Evolutionary conservation across 2,329 filamentous ascomycete genomes (phyloP).

Genomic region (Pyricularia grisea): DNA sequence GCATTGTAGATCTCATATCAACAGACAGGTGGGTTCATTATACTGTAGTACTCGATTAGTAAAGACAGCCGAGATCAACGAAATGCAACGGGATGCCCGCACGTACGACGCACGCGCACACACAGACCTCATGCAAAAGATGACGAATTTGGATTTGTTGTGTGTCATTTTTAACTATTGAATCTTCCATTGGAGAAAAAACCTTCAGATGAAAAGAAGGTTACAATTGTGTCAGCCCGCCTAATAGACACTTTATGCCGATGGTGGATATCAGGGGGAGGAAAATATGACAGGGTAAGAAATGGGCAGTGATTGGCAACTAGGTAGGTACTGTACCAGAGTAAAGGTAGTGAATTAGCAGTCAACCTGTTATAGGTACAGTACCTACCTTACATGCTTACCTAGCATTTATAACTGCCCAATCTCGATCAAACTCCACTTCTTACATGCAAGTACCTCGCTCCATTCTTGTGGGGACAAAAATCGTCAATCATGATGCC

Average conservation of each 20-base stretch:
- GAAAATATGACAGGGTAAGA: neutral
- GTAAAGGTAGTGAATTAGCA: too few species aligned
- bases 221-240: too few species aligned
- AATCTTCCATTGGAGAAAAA: neutral
- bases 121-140: too few species aligned
- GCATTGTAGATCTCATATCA: neutral
- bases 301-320: neutral
- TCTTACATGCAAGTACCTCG: neutral
- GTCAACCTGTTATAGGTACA: too few species aligned
- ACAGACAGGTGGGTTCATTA: neutral
- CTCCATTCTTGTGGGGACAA: too few species aligned
- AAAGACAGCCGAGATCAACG: neutral
- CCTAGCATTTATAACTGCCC: neutral
- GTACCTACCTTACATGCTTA: neutral
- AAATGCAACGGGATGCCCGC: neutral
- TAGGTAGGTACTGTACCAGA: too few species aligned
- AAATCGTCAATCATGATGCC: too few species aligned
- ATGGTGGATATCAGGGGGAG: neutral
- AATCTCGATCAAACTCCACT: neutral
- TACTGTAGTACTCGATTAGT: neutral
- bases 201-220: too few species aligned
- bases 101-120: neutral
- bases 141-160: neutral
- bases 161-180: neutral
- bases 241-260: neutral